Percentiles rank a stretch among this genome's conserved stretches.
These are phyloP conservation scores for Medicago ruthenica DNA, from an alignment of 306 rosid genomes.

Conservation along the genomic window DNA sequence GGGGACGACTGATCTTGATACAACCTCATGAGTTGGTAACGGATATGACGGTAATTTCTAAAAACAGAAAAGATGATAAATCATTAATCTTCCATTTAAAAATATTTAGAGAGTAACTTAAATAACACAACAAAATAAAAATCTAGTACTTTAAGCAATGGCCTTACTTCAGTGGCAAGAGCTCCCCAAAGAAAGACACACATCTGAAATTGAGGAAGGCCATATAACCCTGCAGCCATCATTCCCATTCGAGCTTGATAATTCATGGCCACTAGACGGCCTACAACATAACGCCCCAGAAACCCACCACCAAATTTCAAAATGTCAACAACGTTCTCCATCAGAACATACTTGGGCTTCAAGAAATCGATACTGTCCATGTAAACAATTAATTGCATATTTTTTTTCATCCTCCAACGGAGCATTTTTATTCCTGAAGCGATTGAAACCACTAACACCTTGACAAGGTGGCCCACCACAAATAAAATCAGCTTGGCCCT, in stretches of 20 bases:
- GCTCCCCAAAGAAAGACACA: constrained; percentile 92
- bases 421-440: constrained; percentile 56
- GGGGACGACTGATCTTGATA: constrained; percentile 43
- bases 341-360: constrained; percentile 68
- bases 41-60: constrained; percentile 60
- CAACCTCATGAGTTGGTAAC: constrained; percentile 57
- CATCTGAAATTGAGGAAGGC: constrained; percentile 85
- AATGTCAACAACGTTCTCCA: constrained; percentile 88
- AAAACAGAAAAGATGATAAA: neutral
- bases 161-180: constrained; percentile 54
- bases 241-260: constrained; percentile 82
- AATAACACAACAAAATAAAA: neutral
- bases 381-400: constrained; percentile 62
- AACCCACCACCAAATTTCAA: constrained; percentile 71
- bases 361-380: constrained; percentile 70
- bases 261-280: constrained; percentile 74
- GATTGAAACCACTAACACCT: constrained; percentile 86
- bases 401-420: constrained; percentile 71
- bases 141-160: neutral
- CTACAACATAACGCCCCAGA: constrained; percentile 80
- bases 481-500: constrained; percentile 86
- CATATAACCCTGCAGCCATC: constrained; percentile 89
- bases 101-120: neutral
- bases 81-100: neutral
- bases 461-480: constrained; percentile 98